These are phyloP conservation scores for Leccinum pellstonianum DNA, from an alignment of 768 basidiomycete genomes.

Conservation along the genomic window DNA sequence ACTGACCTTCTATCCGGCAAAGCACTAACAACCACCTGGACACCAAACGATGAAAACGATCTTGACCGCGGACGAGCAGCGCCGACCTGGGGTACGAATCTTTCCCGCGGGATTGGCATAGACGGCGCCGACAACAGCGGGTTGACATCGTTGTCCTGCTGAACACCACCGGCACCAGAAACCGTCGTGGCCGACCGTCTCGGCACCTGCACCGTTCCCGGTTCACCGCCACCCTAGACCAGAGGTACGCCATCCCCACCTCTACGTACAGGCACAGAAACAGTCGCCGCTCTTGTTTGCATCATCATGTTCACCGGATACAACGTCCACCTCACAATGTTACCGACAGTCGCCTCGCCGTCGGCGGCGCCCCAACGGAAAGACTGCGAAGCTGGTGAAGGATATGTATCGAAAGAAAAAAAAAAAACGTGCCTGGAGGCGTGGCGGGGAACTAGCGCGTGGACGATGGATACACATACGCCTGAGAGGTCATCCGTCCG, in stretches of 20 bases:
- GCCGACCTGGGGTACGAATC: slow-evolving; percentile 60
- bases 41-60: slow-evolving; percentile 74
- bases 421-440: slow-evolving; percentile 27
- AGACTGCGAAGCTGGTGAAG: slow-evolving; percentile 27
- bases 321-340: slow-evolving; percentile 46
- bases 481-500: slow-evolving; percentile 36
- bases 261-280: slow-evolving; percentile 32
- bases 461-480: slow-evolving; percentile 9
- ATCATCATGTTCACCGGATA: slow-evolving; percentile 1
- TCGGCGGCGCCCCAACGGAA: slow-evolving; percentile 17
- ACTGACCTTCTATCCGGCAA: slow-evolving; percentile 22
- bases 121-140: background rate
- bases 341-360: slow-evolving; percentile 20
- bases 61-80: slow-evolving; percentile 57
- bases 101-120: slow-evolving; percentile 49
- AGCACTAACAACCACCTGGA: slow-evolving; percentile 13
- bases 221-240: background rate
- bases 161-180: background rate
- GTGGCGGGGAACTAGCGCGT: background rate
- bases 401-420: slow-evolving; percentile 25
- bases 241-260: background rate
- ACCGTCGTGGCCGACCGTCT: slow-evolving; percentile 14
- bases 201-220: slow-evolving; percentile 16
- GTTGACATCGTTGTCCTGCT: background rate
- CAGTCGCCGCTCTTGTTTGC: slow-evolving; percentile 31